Base-by-base conservation (phyloP, 768 basidiomycete species). In the Collybia sp. region DNA sequence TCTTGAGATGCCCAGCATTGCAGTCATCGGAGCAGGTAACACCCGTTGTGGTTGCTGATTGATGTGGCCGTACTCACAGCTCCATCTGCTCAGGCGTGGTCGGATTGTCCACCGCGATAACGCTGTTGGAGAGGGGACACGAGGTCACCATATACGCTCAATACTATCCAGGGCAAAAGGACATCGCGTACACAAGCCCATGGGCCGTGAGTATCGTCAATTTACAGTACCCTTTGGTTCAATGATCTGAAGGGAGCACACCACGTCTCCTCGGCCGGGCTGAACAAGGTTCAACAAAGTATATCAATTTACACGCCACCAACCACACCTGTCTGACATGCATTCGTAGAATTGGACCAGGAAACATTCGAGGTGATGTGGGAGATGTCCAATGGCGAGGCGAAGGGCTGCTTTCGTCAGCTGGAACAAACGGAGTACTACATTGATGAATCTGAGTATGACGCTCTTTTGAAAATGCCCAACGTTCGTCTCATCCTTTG, bases 341-440 rank as follows among this genome's bases (percentile, higher is more conserved):
- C 47, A 11, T 50, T 47, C 13, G 34, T 36, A 91, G 87, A 67
- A 11, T 69, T 88, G 52, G 85, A 90, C 57, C 65, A 74, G 45
- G 82, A 81, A 48, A 91, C 88, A 1, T 89, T 93, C 60, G 61
- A 82, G n/a, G 67, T 64, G 3, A 79, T 92, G 77, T 88, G 85
- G 85, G 67, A 76, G 47, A 68, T 90, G 51, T 89, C 88, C 0
- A 73, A 70, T 3, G 79, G 79, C 0, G 77, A 75, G 2, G 68
- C 68, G 30, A 79, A 85, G 48, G 69, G 72, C 17, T 81, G 76
- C 48, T 87, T 91, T 69, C 62, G 83, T 33, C 79, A 85, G 35
- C 62, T 84, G 12, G 65, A 62, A 0, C 82, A 90, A 47, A 80
- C 75, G 0, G 82, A 88, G 53, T 82, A 80, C 57, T 79, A 72